phyloP scores from a whole-genome alignment of 2,329 filamentous ascomycete species.

The Monosporascus cannonballus region DNA sequence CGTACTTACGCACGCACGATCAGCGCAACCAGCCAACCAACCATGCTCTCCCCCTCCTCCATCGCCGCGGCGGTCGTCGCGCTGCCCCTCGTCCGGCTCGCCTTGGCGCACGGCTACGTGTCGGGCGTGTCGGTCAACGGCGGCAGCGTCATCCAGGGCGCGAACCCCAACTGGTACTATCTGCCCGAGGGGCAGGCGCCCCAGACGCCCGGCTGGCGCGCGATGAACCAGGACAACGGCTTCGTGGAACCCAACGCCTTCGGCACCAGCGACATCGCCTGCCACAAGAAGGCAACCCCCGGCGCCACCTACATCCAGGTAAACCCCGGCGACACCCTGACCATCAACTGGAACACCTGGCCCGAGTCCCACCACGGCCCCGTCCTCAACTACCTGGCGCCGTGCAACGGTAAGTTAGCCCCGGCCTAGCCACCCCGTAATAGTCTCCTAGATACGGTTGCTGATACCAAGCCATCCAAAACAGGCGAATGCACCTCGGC shows the following conservation, averaged over 20 bases:
- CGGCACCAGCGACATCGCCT: constrained; percentile 28
- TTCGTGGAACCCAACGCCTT: constrained; percentile 29
- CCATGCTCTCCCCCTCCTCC: not conserved
- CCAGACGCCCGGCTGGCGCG: constrained; percentile 19
- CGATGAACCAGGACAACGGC: constrained; percentile 29
- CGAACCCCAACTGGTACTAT: constrained; percentile 22
- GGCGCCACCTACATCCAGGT: constrained; percentile 15
- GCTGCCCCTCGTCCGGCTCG: not conserved
- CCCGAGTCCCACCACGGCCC: constrained; percentile 29
- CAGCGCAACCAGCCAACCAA: not conserved
- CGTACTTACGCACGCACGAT: too few relatives aligned
- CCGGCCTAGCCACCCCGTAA: too few relatives aligned
- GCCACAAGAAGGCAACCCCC: constrained; percentile 25
- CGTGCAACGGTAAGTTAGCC: constrained; percentile 14
- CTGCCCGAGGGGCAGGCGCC: constrained; percentile 14
- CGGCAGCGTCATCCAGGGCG: constrained; percentile 21
- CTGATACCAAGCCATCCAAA: not conserved
- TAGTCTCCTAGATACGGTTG: too few relatives aligned
- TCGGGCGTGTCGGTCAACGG: constrained; percentile 17
- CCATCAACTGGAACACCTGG: constrained; percentile 28
- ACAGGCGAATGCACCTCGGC: constrained; percentile 26
- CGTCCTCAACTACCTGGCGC: constrained; percentile 30
- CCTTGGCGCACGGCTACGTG: not conserved
- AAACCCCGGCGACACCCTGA: constrained; percentile 23
- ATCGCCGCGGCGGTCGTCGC: not conserved